Evolutionary conservation across 1,139 yeast species (phyloP), one percentile per base, ranked within the genome.

Genomic region (Yamadazyma jaroonii): DNA sequence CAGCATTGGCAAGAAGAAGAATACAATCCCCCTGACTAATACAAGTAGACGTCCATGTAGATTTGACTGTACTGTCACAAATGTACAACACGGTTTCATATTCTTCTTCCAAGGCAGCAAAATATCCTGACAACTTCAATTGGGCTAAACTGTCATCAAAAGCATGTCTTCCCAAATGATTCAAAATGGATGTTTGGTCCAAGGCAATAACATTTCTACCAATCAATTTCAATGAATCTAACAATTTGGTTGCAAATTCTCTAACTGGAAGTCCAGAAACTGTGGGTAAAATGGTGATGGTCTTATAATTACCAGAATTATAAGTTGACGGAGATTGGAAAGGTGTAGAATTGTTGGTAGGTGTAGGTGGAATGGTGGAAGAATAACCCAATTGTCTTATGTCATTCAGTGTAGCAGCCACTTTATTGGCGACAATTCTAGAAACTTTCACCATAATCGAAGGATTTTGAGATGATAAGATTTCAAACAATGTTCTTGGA

Each of bases 11-110:
- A 13, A 84, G 56, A 10, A 85, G 59, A 25, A 84, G 58, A 20
- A 87, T 79, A 63, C 97, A 90, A 59, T 92, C 98, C 9, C 96
- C 97, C 59, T 90, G 97, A 5, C 94, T 79, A 34, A 92, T 84
- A 59, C 98, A 92, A 0, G 96, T 87, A 8, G 80, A 76, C 0
- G 97, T 88, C 98, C 98, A 92, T 24, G 81, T 75, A 0, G 96
- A 86, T 46, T 81, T 81, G 3, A 85, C 79, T 1, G 86, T 74
- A 0, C 96, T 81, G 52, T 92, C 97, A 27, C 95, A 92, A 15
- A 92, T 80, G 53, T 92, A 92, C 3, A 92, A 79, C 6, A 92
- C 84, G 3, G 90, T 84, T 50, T 90, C 88, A 56, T 82, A 87
- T 45, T 80, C 78, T 52, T 90, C 97, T 66, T 92, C 98, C 40